A percentile compares a stretch with the other conserved stretches of the same genome.
phyloP scores from a whole-genome alignment of 176 grass and related monocot genomes.

The Otatea glauca region DNA sequence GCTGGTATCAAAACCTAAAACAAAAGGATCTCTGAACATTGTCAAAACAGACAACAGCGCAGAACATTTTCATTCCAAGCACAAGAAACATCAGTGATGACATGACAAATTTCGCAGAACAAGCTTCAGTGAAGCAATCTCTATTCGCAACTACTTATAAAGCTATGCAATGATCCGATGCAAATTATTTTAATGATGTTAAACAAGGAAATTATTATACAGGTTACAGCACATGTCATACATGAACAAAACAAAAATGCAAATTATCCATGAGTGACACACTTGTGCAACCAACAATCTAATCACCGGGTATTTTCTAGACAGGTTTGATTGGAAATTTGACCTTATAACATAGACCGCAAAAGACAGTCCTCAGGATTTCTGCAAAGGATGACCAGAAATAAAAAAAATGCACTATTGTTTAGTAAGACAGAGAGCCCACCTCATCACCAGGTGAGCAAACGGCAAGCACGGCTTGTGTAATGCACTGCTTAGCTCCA shows the following conservation, averaged over 20 bases:
- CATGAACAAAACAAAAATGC: background rate
- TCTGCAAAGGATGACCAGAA: background rate
- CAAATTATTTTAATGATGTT: background rate
- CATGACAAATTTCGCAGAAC: background rate
- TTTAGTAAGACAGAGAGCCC: slow-evolving; percentile 11
- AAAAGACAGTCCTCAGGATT: background rate
- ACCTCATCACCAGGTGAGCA: slow-evolving; percentile 78
- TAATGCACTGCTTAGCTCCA: slow-evolving; percentile 66
- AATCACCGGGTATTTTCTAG: background rate
- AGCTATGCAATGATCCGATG: background rate
- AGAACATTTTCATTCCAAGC: background rate
- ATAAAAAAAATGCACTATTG: background rate
- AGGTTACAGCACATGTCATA: background rate
- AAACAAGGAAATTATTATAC: background rate
- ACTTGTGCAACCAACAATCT: background rate
- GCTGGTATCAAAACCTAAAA: slow-evolving; percentile 72
- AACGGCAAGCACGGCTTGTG: slow-evolving; percentile 65
- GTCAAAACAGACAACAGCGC: background rate
- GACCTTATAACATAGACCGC: background rate
- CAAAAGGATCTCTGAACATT: background rate
- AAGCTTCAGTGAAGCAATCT: background rate
- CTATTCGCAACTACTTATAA: background rate
- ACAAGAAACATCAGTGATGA: background rate
- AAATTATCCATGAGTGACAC: background rate
- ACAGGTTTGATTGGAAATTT: background rate